These are phyloP conservation scores for Aspergillus sp. DNA, from an alignment of 2,329 filamentous ascomycete species.

Conservation along the genomic window DNA sequence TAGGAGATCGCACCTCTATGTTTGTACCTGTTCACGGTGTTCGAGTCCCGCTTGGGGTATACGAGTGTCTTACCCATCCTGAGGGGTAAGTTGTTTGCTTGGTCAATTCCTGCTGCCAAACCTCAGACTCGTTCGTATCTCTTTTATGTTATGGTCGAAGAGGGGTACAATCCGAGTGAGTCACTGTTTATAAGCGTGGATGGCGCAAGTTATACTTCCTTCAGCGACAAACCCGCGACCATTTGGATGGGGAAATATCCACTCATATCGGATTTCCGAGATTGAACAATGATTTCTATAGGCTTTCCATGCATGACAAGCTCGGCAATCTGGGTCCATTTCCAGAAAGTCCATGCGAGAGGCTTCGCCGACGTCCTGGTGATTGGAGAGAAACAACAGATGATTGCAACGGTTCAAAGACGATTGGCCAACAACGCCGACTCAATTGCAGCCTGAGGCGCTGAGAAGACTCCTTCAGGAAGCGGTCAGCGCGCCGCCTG, in stretches of 20 bases:
- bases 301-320: background rate
- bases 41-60: conserved; percentile 67
- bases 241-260: background rate
- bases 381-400: background rate
- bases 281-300: background rate
- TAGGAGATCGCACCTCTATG: conserved; percentile 56
- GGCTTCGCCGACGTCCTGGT: background rate
- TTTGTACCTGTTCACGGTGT: conserved; percentile 70
- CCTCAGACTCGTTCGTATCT: background rate
- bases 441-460: conserved; percentile 19
- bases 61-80: conserved; percentile 49
- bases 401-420: conserved; percentile 17
- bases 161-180: conserved; percentile 2
- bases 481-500: conserved; percentile 10
- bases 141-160: background rate
- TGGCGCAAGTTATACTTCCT: conserved; percentile 9
- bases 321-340: conserved; percentile 13
- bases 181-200: conserved; percentile 6
- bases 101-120: background rate
- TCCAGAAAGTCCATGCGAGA: conserved; percentile 21
- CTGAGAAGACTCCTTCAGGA: background rate
- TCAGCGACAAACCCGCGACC: background rate
- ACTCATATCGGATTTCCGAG: conserved; percentile 12
- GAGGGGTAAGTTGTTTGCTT: background rate
- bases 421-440: conserved; percentile 38